Base-by-base conservation (phyloP, 495 filamentous ascomycete genomes). In the Podospora australis region DNA sequence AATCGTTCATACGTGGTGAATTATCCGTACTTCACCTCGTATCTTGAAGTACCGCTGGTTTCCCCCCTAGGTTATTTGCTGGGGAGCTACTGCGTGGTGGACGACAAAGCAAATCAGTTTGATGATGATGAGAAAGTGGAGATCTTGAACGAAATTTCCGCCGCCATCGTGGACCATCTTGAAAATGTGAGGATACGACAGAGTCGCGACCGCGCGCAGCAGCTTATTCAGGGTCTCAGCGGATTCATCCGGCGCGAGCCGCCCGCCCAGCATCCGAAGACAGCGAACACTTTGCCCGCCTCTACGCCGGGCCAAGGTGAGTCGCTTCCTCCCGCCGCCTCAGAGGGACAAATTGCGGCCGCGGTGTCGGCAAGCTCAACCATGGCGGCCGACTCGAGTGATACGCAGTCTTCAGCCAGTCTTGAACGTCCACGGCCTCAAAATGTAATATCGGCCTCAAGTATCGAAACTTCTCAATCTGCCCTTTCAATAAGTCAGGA, bases 121-220 rank as follows among this genome's bases (percentile, higher is more conserved):
- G 52, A 67, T 45, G 52, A 55, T 19, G 63, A 67, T 32, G 44
- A 50, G 2, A 57, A 58, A 7, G 55, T 66, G 1, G 42, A 49
- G 34, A 66, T 70, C 48, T 39, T 76, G 50, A 49, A 54, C 41
- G 70, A 72, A 44, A 70, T 72, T 44, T 63, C 66, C 9, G 44
- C 46, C 19, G 62, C 68, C 30, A 65, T 76, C 44, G 71, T 72
- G 70, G 59, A 57, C 24, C 68, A 76, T 50, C 62, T 76, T 1
- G 70, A 74, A 19, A 56, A 60, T 30, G 58, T 61, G 9, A 52
- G 63, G 20, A 39, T 64, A 32, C 60, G 57, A 36, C 54, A 57
- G 28, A 56, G 60, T 41, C 62, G 67, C 1, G 51, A 64, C 38
- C 60, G 70, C 11, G 57, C 63, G 19, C 67, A 70, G 40, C 51